A percentile compares a stretch with the other conserved stretches of the same genome.
phyloP scores from a whole-genome alignment of 2,329 filamentous ascomycete genomes.

The Colletotrichum agaves region DNA sequence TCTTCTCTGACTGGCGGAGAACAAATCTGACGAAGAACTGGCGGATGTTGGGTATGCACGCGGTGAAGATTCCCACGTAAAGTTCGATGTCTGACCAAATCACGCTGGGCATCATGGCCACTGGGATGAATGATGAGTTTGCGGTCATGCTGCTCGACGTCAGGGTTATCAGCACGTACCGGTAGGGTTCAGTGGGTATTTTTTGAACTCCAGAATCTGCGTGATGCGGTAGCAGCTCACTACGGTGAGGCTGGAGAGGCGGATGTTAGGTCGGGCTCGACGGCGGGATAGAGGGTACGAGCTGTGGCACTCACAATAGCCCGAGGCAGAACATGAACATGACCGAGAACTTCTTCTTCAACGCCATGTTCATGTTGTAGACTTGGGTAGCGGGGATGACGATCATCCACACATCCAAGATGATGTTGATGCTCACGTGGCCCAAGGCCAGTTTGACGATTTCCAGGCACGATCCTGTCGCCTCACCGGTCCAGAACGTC shows the following conservation, averaged over 20 bases:
- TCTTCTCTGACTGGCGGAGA: conserved; percentile 21
- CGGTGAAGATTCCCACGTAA: conserved; percentile 21
- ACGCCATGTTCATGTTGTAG: conserved; percentile 22
- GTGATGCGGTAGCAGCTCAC: conserved; percentile 11
- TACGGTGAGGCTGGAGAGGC: neutral
- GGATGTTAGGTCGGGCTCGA: neutral
- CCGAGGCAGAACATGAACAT: conserved; percentile 29
- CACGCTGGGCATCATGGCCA: conserved; percentile 24
- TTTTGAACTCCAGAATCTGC: conserved; percentile 7
- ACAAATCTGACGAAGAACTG: conserved; percentile 33
- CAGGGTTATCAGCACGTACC: neutral
- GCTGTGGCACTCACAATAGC: conserved; percentile 24
- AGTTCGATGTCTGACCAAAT: conserved; percentile 28
- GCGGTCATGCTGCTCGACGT: too few relatives aligned
- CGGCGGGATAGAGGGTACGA: rapidly evolving
- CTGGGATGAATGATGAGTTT: neutral
- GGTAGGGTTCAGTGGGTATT: conserved; percentile 18
- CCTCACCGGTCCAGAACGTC: conserved; percentile 26
- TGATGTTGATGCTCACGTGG: conserved; percentile 25
- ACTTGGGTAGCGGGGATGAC: conserved; percentile 16
- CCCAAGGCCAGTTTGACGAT: neutral
- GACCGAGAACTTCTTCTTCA: conserved; percentile 16
- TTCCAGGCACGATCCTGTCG: conserved; percentile 12
- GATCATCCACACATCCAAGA: conserved; percentile 28
- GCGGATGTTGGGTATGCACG: conserved; percentile 30